Percentiles rank a stretch among this genome's conserved stretches.
phyloP scores from a whole-genome alignment of 441 rosid genomes.

The Dalechampia spathulata region DNA sequence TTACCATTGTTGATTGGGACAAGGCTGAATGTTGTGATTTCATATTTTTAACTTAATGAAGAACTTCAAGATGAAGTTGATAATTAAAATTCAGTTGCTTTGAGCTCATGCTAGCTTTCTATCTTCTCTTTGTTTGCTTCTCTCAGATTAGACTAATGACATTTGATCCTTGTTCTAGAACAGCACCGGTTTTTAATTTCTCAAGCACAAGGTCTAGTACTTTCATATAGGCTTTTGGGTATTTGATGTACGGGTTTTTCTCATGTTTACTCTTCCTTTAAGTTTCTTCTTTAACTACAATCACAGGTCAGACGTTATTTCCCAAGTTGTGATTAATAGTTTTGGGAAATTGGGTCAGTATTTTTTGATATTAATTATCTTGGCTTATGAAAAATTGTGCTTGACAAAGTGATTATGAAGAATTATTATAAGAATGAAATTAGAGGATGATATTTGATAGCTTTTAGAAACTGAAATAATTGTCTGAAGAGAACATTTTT shows the following conservation, averaged over 20 bases:
- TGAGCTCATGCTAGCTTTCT: background rate
- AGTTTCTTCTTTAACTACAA: conserved; percentile 20
- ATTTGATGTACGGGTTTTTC: background rate
- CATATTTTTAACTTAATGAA: background rate
- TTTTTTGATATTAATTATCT: conserved; percentile 1
- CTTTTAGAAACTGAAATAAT: background rate
- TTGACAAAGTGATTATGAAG: background rate
- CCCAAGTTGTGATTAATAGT: conserved; percentile 17
- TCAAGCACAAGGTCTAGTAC: background rate
- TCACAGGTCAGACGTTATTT: conserved; percentile 29
- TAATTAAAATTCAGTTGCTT: background rate
- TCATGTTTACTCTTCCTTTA: conserved; percentile 18
- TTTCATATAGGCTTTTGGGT: background rate
- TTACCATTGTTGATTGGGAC: too few species aligned
- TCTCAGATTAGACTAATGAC: background rate
- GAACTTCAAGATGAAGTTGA: background rate
- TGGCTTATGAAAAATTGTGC: background rate
- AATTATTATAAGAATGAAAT: background rate
- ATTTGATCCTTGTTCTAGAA: background rate
- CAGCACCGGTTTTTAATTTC: background rate
- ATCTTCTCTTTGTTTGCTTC: background rate
- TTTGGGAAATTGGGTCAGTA: conserved; percentile 11
- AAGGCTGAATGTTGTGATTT: background rate
- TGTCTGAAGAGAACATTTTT: background rate
- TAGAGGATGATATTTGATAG: background rate